Evolutionary conservation across 345 rosid genomes (phyloP).

Genomic region (Garcia nutans): DNA sequence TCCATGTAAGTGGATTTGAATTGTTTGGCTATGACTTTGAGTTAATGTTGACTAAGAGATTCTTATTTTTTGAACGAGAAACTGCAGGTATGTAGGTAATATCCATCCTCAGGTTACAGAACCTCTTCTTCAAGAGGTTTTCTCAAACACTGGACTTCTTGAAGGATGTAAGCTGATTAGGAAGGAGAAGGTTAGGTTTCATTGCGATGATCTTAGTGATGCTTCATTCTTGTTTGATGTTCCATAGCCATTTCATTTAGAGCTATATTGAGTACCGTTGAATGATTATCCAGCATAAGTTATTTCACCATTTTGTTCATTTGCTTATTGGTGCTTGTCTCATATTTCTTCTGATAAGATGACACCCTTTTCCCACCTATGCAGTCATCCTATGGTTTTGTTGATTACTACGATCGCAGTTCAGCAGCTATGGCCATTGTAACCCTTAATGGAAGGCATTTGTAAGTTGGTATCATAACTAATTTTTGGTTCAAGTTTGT

Average conservation of each 20-base stretch:
- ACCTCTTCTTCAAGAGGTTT: slow-evolving; percentile 32
- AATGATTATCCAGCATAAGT: background rate
- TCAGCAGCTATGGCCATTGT: slow-evolving; percentile 32
- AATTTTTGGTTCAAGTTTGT: slow-evolving; percentile 1
- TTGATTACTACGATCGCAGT: slow-evolving; percentile 34
- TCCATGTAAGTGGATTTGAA: background rate
- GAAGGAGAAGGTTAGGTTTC: slow-evolving; percentile 32
- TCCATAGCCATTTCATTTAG: background rate
- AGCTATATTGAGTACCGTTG: background rate
- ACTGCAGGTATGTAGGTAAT: slow-evolving; percentile 35
- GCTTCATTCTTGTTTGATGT: background rate
- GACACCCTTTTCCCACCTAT: background rate
- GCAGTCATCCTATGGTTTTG: slow-evolving; percentile 39
- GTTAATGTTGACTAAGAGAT: background rate
- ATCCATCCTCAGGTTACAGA: slow-evolving; percentile 34
- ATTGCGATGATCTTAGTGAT: background rate
- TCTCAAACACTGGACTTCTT: slow-evolving; percentile 26
- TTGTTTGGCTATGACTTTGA: background rate
- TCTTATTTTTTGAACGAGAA: background rate
- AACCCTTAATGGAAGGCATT: slow-evolving; percentile 34
- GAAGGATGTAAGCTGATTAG: slow-evolving; percentile 34
- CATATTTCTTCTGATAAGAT: background rate
- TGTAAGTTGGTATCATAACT: slow-evolving; percentile 23
- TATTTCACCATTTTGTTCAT: background rate
- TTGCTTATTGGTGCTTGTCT: background rate